Evolutionary conservation across 2,329 filamentous ascomycete species (phyloP).

Genomic region (Aspergillus novofumigatus): DNA sequence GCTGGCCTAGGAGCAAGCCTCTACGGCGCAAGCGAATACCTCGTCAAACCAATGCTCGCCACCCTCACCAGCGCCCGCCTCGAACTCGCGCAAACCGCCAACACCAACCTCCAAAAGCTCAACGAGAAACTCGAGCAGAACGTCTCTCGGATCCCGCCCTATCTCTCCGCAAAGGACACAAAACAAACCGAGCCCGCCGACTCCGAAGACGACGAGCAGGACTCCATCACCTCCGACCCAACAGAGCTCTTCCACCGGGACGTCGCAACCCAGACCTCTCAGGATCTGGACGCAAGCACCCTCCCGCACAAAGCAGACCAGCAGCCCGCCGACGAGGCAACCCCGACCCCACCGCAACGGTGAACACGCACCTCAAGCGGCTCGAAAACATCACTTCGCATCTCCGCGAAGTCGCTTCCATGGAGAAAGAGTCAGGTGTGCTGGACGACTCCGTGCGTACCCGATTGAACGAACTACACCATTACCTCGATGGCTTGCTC

Average conservation of each 20-base stretch:
- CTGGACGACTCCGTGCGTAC: constrained; percentile 31
- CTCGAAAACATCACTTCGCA: constrained; percentile 51
- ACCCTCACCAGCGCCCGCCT: constrained; percentile 53
- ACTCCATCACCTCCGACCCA: constrained; percentile 53
- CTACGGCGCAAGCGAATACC: constrained; percentile 57
- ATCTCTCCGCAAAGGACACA: constrained; percentile 24
- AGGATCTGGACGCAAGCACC: constrained; percentile 22
- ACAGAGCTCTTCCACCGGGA: constrained; percentile 63
- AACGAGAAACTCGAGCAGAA: constrained; percentile 52
- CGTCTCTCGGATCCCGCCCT: constrained; percentile 50
- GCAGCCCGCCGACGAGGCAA: constrained; percentile 9
- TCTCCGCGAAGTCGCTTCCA: constrained; percentile 44
- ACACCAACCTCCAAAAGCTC: constrained; percentile 49
- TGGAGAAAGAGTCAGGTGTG: constrained; percentile 32
- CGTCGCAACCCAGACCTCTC: constrained; percentile 59
- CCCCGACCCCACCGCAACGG: constrained; percentile 21
- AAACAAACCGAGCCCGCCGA: constrained; percentile 18
- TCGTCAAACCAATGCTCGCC: constrained; percentile 56
- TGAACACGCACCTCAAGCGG: constrained; percentile 40
- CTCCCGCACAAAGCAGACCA: constrained; percentile 19
- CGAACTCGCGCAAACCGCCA: constrained; percentile 52
- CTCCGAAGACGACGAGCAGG: constrained; percentile 36
- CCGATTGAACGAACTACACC: constrained; percentile 43
- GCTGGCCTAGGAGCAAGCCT: constrained; percentile 52
- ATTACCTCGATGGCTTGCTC: constrained; percentile 49